Percentiles rank a stretch among this genome's conserved stretches.
Conservation (phyloP, 371 early-diverging fungal genomes). For the Chytridium lagenaria region DNA sequence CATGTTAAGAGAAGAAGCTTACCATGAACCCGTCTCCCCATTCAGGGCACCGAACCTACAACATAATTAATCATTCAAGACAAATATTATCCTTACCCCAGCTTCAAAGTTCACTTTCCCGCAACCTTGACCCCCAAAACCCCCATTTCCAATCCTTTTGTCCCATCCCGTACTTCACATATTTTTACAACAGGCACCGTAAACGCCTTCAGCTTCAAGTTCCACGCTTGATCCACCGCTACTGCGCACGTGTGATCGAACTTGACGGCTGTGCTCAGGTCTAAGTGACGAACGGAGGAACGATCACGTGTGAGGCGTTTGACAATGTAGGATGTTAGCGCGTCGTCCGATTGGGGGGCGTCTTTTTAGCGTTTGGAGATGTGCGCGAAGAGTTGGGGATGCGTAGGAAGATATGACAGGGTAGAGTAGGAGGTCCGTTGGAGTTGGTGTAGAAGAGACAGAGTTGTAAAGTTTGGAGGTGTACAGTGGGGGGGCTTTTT, state of each 20-base stretch:
- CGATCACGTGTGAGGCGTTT: constrained; percentile 25
- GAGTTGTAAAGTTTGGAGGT: background rate
- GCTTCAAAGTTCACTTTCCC: background rate
- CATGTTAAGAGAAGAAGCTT: background rate
- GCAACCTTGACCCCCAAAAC: background rate
- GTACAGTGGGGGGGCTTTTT: background rate
- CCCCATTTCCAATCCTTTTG: background rate
- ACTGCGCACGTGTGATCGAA: constrained; percentile 14
- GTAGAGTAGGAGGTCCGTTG: too few relatives aligned
- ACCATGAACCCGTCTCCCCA: constrained; percentile 32
- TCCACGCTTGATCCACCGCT: constrained; percentile 18
- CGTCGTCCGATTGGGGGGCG: constrained; percentile 12
- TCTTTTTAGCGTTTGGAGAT: background rate
- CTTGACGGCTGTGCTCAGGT: constrained; percentile 8
- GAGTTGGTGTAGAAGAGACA: too few relatives aligned
- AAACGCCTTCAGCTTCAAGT: constrained; percentile 20
- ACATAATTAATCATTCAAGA: background rate
- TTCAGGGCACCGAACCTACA: constrained; percentile 19
- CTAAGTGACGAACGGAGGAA: background rate
- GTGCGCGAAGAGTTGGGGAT: background rate
- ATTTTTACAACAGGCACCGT: background rate
- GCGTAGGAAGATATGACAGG: too few relatives aligned
- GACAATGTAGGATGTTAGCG: constrained; percentile 16
- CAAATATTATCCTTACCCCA: background rate
- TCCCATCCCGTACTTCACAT: background rate